Base-by-base conservation (phyloP, 352 stramenopile genomes). In the Globisporangium cederbergense region DNA sequence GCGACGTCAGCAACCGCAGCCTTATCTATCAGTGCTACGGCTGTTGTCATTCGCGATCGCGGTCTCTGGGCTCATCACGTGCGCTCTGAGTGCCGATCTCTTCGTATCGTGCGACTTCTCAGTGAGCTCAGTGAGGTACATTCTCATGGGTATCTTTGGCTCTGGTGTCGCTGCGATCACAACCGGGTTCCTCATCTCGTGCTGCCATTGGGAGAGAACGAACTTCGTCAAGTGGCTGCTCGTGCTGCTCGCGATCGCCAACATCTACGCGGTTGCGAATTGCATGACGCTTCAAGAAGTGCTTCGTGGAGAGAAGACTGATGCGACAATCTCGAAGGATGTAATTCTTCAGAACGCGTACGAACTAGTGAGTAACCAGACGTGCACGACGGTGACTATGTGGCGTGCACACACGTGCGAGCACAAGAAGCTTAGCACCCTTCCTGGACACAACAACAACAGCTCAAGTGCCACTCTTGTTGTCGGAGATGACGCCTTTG, bases 201-300 rank as follows among this genome's bases (percentile, higher is more conserved):
- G 67, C 67, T 42, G 57, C 64, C 49, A 70, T 58, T 43, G 62
- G 60, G 22, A 52, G 32, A 5, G 47, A 14, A 47, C 18, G 7
- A 56, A 16, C 8, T 14, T 77, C 18, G 64, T 77, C 47, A 74
- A 72, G 53, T 76, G 71, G 68, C 22, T 71, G n/a, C 58, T 83
- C 18, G 45, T 67, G 16, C 32, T 75, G 11, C 65, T 72, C 50
- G 60, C 70, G 2, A 25, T 70, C 18, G 80, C 66, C 2, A 66
- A 71, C 2, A 20, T 85, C 6, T 73, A 67, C n/a, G 62, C 62
- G 25, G 42, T 64, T 6, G 30, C 75, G 11, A 57, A 43, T 6
- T 68, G 63, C 42, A 50, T 60, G 16, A 28, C n/a, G 28, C 2
- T 56, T 4, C 47, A 60, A 9, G 36, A 68, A 20, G 40, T 50